Evolutionary conservation across 352 stramenopile species (phyloP).

Genomic region (Globisporangium alternatum): DNA sequence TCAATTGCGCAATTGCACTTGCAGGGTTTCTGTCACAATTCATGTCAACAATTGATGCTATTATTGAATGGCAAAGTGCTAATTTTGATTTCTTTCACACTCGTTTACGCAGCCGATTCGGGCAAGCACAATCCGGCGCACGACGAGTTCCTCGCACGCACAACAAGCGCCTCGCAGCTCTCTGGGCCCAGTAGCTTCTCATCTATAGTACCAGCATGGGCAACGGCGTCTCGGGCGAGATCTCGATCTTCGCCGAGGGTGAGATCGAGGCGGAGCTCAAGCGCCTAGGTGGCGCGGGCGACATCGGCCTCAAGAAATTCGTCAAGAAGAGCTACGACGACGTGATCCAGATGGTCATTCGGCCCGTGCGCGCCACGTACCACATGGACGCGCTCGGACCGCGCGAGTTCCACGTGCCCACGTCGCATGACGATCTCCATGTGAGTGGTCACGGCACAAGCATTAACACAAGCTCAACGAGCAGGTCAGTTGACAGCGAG

Average conservation of each 20-base stretch:
- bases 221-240: constrained; percentile 67
- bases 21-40: too few relatives aligned
- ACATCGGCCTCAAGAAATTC: constrained; percentile 74
- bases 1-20: not conserved
- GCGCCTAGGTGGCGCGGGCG: constrained; percentile 48
- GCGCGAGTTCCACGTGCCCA: constrained; percentile 36
- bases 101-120: too few relatives aligned
- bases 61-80: too few relatives aligned
- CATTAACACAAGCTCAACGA: not conserved
- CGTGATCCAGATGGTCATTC: constrained; percentile 74
- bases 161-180: too few relatives aligned
- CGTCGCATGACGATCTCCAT: not conserved
- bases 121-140: not conserved
- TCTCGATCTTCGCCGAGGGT: constrained; percentile 81
- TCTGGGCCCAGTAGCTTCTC: not conserved
- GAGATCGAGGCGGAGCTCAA: constrained; percentile 76
- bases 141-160: not conserved
- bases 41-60: too few relatives aligned
- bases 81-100: too few relatives aligned
- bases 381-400: constrained; percentile 44
- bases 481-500: constrained; percentile 3
- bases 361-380: constrained; percentile 63
- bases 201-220: constrained; percentile 39
- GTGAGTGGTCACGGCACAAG: constrained; percentile 15
- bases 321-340: constrained; percentile 73